Percentiles rank a stretch among this genome's conserved stretches.
Conservation (phyloP, 202 grass and related monocot species). For the Cymbopogon flexuosus region DNA sequence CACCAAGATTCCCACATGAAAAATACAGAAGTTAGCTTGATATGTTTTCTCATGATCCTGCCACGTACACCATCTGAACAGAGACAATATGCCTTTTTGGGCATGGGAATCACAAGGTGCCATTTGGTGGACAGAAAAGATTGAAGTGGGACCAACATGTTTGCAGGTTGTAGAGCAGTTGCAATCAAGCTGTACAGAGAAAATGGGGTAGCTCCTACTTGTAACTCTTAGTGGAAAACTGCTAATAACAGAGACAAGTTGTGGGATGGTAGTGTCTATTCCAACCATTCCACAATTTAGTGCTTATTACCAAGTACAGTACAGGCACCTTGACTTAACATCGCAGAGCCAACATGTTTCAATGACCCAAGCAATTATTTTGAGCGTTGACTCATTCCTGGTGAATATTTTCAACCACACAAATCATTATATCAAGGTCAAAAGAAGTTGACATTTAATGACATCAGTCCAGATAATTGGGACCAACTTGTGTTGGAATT, state of each 20-base stretch:
- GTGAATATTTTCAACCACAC: constrained; percentile 43
- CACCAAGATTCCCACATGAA: constrained; percentile 35
- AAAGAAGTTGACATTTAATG: constrained; percentile 42
- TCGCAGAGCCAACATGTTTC: constrained; percentile 20
- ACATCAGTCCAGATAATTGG: constrained; percentile 17
- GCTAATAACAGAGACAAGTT: constrained; percentile 32
- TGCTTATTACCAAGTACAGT: constrained; percentile 23
- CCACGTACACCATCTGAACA: background rate
- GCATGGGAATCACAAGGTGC: constrained; percentile 38
- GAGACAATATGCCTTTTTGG: constrained; percentile 26
- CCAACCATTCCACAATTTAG: constrained; percentile 26
- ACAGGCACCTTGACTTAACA: constrained; percentile 31
- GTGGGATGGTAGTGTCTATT: constrained; percentile 17
- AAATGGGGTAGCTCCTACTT: constrained; percentile 26
- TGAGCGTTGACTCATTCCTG: constrained; percentile 10
- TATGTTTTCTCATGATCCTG: constrained; percentile 30
- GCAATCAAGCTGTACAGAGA: constrained; percentile 27
- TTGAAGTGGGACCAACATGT: constrained; percentile 49
- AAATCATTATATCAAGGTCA: constrained; percentile 37
- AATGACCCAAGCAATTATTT: constrained; percentile 39
- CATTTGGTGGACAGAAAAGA: constrained; percentile 60
- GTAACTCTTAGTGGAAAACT: constrained; percentile 40
- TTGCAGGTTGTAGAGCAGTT: constrained; percentile 40
- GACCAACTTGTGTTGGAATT: constrained; percentile 24
- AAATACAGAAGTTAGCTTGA: constrained; percentile 29